phyloP scores from a whole-genome alignment of 495 filamentous ascomycete genomes.

The Penicillium steckii region DNA sequence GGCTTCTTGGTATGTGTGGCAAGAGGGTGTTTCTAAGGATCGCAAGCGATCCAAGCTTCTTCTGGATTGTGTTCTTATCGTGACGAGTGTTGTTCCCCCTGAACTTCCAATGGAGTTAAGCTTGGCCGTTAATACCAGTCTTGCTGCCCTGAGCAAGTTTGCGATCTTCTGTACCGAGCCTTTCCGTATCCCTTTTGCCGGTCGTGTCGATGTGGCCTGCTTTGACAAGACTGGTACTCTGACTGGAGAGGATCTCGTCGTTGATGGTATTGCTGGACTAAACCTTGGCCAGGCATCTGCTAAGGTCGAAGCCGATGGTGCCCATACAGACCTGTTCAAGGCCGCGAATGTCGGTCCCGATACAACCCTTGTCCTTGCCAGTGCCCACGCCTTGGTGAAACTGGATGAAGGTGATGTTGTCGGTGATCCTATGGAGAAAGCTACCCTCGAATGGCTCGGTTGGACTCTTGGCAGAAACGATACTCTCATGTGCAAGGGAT shows the following conservation, averaged over 20 bases:
- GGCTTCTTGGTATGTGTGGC: slow-evolving; percentile 99
- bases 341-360: slow-evolving; percentile 65
- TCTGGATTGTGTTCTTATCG: slow-evolving; percentile 94
- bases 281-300: slow-evolving; percentile 63
- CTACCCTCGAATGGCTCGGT: slow-evolving; percentile 81
- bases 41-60: slow-evolving; percentile 96
- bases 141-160: slow-evolving; percentile 89
- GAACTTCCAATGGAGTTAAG: slow-evolving; percentile 98
- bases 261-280: slow-evolving; percentile 91
- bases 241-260: slow-evolving; percentile 94
- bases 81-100: slow-evolving; percentile 95
- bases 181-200: slow-evolving; percentile 97
- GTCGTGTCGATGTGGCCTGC: slow-evolving; percentile 93
- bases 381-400: slow-evolving; percentile 92
- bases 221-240: slow-evolving; percentile 99
- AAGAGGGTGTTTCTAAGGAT: slow-evolving; percentile 88
- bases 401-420: slow-evolving; percentile 97
- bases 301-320: slow-evolving; percentile 73
- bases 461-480: slow-evolving; percentile 91
- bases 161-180: slow-evolving; percentile 99
- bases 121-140: slow-evolving; percentile 96
- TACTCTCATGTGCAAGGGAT: slow-evolving; percentile 55
- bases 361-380: slow-evolving; percentile 91
- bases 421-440: slow-evolving; percentile 98
- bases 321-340: slow-evolving; percentile 69